Evolutionary conservation across 1,284 basidiomycete species (phyloP).

Genomic region (Puccinia triticina): DNA sequence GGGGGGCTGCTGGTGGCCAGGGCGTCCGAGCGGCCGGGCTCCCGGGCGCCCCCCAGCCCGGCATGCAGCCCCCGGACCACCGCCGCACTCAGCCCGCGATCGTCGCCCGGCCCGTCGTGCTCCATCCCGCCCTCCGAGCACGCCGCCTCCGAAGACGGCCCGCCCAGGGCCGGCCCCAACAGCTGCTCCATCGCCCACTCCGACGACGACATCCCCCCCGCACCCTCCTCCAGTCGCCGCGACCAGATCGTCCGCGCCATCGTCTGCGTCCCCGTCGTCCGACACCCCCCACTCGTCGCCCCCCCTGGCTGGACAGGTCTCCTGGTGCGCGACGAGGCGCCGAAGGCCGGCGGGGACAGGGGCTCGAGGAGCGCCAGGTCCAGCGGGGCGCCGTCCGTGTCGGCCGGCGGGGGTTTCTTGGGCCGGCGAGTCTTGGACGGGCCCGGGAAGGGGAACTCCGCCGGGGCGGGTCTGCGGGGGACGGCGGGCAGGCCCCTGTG

Average conservation of each 20-base stretch:
- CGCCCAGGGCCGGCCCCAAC: neutral
- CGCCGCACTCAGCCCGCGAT: constrained; percentile 22
- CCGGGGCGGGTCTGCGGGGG: no score
- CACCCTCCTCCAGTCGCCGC: neutral
- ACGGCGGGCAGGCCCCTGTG: no score
- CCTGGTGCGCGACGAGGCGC: neutral
- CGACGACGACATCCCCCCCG: constrained; percentile 37
- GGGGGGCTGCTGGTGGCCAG: constrained; percentile 35
- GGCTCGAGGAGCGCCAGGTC: neutral
- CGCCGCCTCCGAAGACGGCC: neutral
- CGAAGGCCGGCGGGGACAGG: neutral
- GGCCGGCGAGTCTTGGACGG: neutral
- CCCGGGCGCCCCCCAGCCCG: neutral
- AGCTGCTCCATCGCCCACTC: constrained; percentile 1
- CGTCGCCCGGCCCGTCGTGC: neutral
- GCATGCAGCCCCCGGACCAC: constrained; percentile 9
- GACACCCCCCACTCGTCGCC: no score
- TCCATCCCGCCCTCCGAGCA: constrained; percentile 11
- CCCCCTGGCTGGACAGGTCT: no score
- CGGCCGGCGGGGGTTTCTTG: neutral
- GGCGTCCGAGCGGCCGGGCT: constrained; percentile 4
- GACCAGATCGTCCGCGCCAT: constrained; percentile 44
- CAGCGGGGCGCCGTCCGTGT: no score
- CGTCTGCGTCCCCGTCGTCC: neutral
- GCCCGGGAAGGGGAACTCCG: neutral